These are phyloP conservation scores for Hansenula lynferdii DNA, from an alignment of 1,139 yeast species.

Conservation along the genomic window DNA sequence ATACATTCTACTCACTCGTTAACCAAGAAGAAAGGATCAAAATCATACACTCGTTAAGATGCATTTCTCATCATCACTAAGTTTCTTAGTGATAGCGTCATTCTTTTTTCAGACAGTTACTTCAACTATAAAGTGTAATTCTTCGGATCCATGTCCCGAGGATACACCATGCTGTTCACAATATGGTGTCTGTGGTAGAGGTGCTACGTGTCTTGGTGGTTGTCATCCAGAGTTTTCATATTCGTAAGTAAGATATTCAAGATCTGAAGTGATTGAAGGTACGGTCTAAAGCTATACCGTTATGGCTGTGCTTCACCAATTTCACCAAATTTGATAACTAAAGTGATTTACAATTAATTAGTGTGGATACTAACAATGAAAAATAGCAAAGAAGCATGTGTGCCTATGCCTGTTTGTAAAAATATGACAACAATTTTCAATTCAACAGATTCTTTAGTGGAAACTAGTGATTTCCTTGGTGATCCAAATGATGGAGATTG, in stretches of 20 bases:
- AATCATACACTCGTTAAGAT: neutral
- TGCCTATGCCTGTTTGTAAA: slow-evolving; percentile 56
- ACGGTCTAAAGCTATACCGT: too few relatives aligned
- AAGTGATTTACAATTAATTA: neutral
- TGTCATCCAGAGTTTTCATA: slow-evolving; percentile 53
- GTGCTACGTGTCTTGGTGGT: slow-evolving; percentile 75
- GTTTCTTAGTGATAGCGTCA: neutral
- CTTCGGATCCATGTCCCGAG: slow-evolving; percentile 52
- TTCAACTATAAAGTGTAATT: slow-evolving; percentile 22
- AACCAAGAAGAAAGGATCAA: too few relatives aligned
- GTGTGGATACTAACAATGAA: neutral
- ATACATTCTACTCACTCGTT: too few relatives aligned
- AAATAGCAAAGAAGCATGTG: slow-evolving; percentile 41
- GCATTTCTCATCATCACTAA: neutral
- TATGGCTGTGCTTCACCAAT: neutral
- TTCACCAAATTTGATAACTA: neutral
- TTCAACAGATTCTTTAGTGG: slow-evolving; percentile 27
- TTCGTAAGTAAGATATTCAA: slow-evolving; percentile 8
- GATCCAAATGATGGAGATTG: slow-evolving; percentile 65
- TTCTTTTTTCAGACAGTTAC: neutral
- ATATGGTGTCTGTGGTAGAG: slow-evolving; percentile 82
- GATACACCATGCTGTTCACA: slow-evolving; percentile 77
- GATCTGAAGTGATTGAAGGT: neutral
- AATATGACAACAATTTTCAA: slow-evolving; percentile 33
- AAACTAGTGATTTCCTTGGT: slow-evolving; percentile 52